Conservation (phyloP, 805 yeast species). For the Yamadazyma tumulicola region DNA sequence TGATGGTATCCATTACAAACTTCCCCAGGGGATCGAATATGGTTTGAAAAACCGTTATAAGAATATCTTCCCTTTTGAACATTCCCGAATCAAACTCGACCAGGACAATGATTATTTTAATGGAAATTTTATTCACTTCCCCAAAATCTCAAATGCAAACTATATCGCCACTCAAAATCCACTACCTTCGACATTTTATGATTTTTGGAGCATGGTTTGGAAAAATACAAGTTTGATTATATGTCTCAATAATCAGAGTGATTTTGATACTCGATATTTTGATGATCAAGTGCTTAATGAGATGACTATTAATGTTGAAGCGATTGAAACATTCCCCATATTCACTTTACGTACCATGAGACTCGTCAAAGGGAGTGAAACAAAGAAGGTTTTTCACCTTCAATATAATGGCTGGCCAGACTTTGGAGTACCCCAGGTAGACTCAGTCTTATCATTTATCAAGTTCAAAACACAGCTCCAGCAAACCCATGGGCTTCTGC, state of each 20-base stretch:
- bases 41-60: constrained; percentile 45
- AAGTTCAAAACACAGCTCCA: constrained; percentile 28
- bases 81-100: constrained; percentile 38
- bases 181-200: constrained; percentile 36
- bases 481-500: constrained; percentile 8
- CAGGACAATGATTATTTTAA: constrained; percentile 41
- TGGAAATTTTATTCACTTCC: constrained; percentile 39
- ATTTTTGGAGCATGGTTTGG: constrained; percentile 41
- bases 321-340: constrained; percentile 9
- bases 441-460: constrained; percentile 30
- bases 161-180: constrained; percentile 49
- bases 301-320: constrained; percentile 11
- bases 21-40: constrained; percentile 43
- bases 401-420: constrained; percentile 47
- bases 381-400: constrained; percentile 30
- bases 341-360: constrained; percentile 17
- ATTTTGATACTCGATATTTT: constrained; percentile 16
- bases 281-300: constrained; percentile 17
- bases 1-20: constrained; percentile 34
- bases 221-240: constrained; percentile 33
- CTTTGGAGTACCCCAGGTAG: constrained; percentile 39
- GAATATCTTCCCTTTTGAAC: constrained; percentile 49
- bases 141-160: constrained; percentile 18
- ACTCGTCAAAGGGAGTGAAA: constrained; percentile 10
- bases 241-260: constrained; percentile 30